Percentiles rank a stretch among this genome's conserved stretches.
Conservation (phyloP, 805 yeast genomes). For the Ogataea allantospora region DNA sequence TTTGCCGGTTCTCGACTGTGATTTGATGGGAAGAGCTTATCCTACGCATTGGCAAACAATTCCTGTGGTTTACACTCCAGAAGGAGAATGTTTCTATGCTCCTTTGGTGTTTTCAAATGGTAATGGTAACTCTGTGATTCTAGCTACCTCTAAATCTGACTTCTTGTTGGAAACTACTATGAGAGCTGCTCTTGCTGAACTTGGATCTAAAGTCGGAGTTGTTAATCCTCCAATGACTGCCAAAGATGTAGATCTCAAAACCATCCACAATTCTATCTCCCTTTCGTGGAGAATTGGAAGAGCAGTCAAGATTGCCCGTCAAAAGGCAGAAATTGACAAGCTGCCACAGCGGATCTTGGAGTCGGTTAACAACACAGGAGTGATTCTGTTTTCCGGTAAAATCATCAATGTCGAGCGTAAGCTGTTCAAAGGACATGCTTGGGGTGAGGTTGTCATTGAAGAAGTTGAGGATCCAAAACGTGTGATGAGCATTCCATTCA, state of each 20-base stretch:
- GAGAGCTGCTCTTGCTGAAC: conserved; percentile 42
- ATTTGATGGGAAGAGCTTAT: conserved; percentile 50
- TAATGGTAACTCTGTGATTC: conserved; percentile 39
- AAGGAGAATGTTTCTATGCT: conserved; percentile 16
- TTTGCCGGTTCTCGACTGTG: conserved; percentile 39
- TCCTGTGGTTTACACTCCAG: conserved; percentile 33
- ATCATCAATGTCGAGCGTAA: conserved; percentile 43
- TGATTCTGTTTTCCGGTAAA: conserved; percentile 40
- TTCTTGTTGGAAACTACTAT: conserved; percentile 36
- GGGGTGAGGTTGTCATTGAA: conserved; percentile 41
- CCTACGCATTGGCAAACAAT: conserved; percentile 43
- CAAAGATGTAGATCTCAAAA: conserved; percentile 15
- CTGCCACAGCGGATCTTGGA: conserved; percentile 38
- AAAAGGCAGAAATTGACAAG: conserved; percentile 35
- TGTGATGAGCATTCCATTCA: conserved; percentile 42
- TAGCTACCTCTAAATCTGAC: conserved; percentile 35
- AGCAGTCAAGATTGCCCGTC: conserved; percentile 40
- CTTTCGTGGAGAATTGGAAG: conserved; percentile 49
- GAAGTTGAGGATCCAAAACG: conserved; percentile 17
- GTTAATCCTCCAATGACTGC: conserved; percentile 30
- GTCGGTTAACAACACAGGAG: conserved; percentile 36
- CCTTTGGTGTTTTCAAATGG: conserved; percentile 36
- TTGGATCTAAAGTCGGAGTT: conserved; percentile 40
- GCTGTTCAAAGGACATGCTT: conserved; percentile 42
- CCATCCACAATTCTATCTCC: conserved; percentile 35